Conservation (phyloP, 805 yeast genomes). For the Nakazawaea wickerhamii region DNA sequence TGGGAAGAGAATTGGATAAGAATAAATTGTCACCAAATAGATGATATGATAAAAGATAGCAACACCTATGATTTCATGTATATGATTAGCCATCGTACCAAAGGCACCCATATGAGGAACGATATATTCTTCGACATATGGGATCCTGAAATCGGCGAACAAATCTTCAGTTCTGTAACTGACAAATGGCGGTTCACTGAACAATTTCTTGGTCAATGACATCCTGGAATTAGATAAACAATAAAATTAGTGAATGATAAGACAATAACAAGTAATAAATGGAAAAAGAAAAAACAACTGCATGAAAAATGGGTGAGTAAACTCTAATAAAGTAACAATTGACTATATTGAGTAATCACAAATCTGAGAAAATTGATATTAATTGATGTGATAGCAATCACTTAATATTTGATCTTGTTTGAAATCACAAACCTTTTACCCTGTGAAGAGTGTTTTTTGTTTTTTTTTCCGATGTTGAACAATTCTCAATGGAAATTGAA, state of each 20-base stretch:
- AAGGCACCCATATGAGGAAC: constrained; percentile 6
- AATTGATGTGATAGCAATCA: not conserved
- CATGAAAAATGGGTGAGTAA: no score
- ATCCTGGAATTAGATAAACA: not conserved
- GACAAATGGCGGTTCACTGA: constrained; percentile 3
- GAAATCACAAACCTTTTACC: no score
- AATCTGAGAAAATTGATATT: no score
- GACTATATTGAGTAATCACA: no score
- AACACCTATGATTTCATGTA: constrained; percentile 27
- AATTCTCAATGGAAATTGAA: no score
- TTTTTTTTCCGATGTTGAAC: no score
- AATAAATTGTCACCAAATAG: constrained; percentile 18
- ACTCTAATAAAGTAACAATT: no score
- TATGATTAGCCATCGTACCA: constrained; percentile 21
- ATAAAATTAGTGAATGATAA: not conserved
- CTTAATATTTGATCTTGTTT: no score
- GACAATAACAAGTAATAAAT: not conserved
- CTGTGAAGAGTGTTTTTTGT: no score
- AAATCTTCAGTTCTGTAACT: constrained; percentile 21
- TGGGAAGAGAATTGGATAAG: constrained; percentile 21
- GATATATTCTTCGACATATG: constrained; percentile 23
- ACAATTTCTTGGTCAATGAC: constrained; percentile 7
- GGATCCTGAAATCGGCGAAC: constrained; percentile 19
- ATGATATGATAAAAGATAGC: constrained; percentile 25
- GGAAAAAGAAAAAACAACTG: not conserved